phyloP scores from a whole-genome alignment of 2,329 filamentous ascomycete species.

The Microdochium trichocladiopsis region DNA sequence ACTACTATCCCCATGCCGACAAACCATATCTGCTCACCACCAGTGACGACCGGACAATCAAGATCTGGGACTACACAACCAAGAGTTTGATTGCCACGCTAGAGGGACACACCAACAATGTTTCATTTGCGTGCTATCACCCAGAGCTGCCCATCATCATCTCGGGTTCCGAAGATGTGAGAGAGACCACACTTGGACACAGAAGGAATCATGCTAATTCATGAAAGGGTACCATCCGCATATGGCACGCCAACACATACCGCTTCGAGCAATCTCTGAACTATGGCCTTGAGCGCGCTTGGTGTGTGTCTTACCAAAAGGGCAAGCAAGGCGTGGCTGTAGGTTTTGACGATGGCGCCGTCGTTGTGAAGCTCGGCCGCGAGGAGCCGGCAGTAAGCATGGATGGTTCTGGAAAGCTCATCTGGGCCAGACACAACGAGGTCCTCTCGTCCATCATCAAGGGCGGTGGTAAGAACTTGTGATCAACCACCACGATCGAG shows the following conservation, averaged over 20 bases:
- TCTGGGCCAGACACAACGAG: constrained; percentile 93
- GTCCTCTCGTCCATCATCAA: constrained; percentile 95
- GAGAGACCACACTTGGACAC: not conserved
- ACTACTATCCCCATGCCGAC: constrained; percentile 72
- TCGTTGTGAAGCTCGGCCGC: constrained; percentile 94
- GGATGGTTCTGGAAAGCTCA: constrained; percentile 91
- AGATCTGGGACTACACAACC: constrained; percentile 98
- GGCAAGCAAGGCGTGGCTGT: constrained; percentile 92
- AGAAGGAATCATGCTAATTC: not conserved
- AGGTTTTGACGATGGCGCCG: constrained; percentile 95
- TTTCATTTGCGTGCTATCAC: constrained; percentile 97
- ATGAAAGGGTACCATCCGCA: constrained; percentile 67
- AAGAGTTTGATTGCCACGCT: constrained; percentile 95
- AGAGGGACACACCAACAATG: constrained; percentile 95
- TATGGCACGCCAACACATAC: constrained; percentile 98
- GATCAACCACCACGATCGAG: not conserved
- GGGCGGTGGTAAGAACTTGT: constrained; percentile 52
- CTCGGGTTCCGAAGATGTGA: constrained; percentile 86
- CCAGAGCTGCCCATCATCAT: constrained; percentile 96
- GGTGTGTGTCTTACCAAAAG: constrained; percentile 95
- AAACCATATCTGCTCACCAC: constrained; percentile 90
- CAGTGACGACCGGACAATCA: constrained; percentile 92
- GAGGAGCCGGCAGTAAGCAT: constrained; percentile 97
- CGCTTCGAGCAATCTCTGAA: constrained; percentile 91
- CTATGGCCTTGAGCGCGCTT: constrained; percentile 92